phyloP scores from a whole-genome alignment of 371 early-diverging fungal species.

The Rhizopus delemar region DNA sequence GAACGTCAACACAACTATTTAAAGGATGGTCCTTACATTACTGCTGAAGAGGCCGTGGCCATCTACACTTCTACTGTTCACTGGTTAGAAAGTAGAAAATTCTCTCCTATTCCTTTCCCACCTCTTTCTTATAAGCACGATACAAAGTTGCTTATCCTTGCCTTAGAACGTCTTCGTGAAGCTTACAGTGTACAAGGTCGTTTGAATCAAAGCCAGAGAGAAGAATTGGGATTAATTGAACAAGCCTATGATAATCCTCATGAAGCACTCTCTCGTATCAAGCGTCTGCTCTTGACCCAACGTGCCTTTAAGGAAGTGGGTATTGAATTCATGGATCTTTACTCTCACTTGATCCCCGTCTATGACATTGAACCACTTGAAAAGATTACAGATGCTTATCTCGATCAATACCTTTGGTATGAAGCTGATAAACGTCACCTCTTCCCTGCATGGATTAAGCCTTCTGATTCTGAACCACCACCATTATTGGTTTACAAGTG shows the following conservation, averaged over 20 bases:
- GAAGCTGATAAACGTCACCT: constrained; percentile 86
- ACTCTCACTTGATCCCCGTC: constrained; percentile 92
- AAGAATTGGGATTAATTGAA: constrained; percentile 96
- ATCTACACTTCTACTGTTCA: constrained; percentile 97
- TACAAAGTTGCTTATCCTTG: constrained; percentile 93
- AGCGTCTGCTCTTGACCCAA: constrained; percentile 94
- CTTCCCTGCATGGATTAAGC: constrained; percentile 98
- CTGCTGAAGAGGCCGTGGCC: constrained; percentile 96
- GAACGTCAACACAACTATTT: constrained; percentile 98
- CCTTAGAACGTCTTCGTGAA: constrained; percentile 94
- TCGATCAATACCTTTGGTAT: constrained; percentile 99
- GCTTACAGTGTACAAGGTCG: constrained; percentile 95
- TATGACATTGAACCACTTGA: constrained; percentile 98
- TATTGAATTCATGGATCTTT: constrained; percentile 98
- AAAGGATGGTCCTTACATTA: constrained; percentile 97
- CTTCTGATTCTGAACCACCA: constrained; percentile 96
- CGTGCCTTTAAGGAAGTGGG: constrained; percentile 99
- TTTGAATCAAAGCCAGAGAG: constrained; percentile 94
- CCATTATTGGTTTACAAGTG: constrained; percentile 97
- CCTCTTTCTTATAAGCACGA: constrained; percentile 98
- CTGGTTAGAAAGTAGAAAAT: constrained; percentile 97
- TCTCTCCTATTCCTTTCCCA: constrained; percentile 98
- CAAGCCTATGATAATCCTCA: constrained; percentile 98
- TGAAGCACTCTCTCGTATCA: constrained; percentile 92
- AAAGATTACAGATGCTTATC: constrained; percentile 98